Base-by-base conservation (phyloP, 768 basidiomycete genomes). In the Nevesoporus exiguus region DNA sequence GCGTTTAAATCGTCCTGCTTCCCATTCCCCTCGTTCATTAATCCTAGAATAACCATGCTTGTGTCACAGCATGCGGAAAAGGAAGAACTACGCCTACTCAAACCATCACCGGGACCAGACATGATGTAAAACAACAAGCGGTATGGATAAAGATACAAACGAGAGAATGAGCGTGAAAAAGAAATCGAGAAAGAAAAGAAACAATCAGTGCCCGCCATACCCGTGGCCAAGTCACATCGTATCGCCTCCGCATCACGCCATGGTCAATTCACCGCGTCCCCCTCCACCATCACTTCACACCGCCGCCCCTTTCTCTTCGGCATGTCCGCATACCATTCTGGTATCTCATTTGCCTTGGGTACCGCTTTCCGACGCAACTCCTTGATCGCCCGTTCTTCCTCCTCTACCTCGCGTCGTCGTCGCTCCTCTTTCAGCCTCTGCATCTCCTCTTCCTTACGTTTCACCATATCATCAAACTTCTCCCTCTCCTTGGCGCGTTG, bases 281-380 rank as follows among this genome's bases (percentile, higher is more conserved):
- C 17, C 39, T n/a, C 49, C 44, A 25, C 43, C 44, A 54, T 49
- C 60, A n/a, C 42, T 11, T 63, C 61, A 55, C 55, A 57, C 50
- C 51, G 37, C 51, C 54, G 56, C 2, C 71, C 67, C 63, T 67
- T 70, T 70, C 74, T 80, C 78, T 78, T 88, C 61, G 86, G 86
- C 66, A 79, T 82, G 40, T 79, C 78, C 59, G 79, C 82, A 62
- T 90, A 90, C 88, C 88, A 90, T 58, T 83, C 84, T 11, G 88
- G 88, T 24, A 90, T 77, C 61, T 80, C 81, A 65, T 89, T 77
- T 43, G 88, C 88, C 68, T 76, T 81, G 22, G 85, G 84, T 43
- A 90, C 72, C 17, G 85, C 78, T 59, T 74, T 77, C 74, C 76
- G 80, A 66, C 88, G 73, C 63, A 86, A 56, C 72, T 84, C 86